A percentile compares a stretch with the other conserved stretches of the same genome.
phyloP scores from a whole-genome alignment of 768 basidiomycete species.

The Phylloporus rhodoxanthus region DNA sequence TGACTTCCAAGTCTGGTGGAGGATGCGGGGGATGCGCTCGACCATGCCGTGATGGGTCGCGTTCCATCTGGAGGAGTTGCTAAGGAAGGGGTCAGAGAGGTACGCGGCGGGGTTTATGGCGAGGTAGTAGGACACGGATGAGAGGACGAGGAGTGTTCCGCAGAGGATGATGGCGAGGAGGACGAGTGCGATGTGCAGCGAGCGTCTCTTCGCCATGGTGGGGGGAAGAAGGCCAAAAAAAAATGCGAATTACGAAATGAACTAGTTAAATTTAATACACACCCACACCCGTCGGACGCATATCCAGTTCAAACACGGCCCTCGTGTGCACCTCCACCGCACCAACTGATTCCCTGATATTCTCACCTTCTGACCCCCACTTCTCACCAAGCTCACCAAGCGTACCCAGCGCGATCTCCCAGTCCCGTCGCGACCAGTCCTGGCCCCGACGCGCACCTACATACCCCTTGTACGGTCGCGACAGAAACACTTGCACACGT shows the following conservation, averaged over 20 bases:
- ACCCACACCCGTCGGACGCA: conserved; percentile 39
- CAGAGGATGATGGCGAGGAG: conserved; percentile 72
- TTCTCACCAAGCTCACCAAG: conserved; percentile 43
- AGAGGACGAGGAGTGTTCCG: conserved; percentile 87
- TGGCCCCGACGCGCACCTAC: conserved; percentile 58
- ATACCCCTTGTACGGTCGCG: conserved; percentile 37
- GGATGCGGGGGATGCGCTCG: conserved; percentile 83
- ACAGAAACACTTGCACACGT: conserved; percentile 48
- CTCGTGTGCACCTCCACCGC: conserved; percentile 46
- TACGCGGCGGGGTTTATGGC: conserved; percentile 75
- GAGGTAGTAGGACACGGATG: conserved; percentile 86
- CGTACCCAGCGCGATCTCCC: conserved; percentile 48
- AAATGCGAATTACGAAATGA: background rate
- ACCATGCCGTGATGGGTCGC: conserved; percentile 53
- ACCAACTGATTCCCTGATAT: conserved; percentile 46
- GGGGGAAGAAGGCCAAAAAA: background rate
- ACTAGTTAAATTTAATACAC: background rate
- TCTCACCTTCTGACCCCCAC: conserved; percentile 47
- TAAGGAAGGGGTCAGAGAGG: conserved; percentile 59
- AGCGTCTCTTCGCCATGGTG: conserved; percentile 40
- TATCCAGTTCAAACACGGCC: conserved; percentile 41
- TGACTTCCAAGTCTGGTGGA: conserved; percentile 99
- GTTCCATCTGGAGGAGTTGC: conserved; percentile 56
- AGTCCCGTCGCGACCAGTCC: conserved; percentile 68
- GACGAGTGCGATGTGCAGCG: conserved; percentile 43